These are phyloP conservation scores for Talaromyces liani DNA, from an alignment of 495 filamentous ascomycete species.

Conservation along the genomic window DNA sequence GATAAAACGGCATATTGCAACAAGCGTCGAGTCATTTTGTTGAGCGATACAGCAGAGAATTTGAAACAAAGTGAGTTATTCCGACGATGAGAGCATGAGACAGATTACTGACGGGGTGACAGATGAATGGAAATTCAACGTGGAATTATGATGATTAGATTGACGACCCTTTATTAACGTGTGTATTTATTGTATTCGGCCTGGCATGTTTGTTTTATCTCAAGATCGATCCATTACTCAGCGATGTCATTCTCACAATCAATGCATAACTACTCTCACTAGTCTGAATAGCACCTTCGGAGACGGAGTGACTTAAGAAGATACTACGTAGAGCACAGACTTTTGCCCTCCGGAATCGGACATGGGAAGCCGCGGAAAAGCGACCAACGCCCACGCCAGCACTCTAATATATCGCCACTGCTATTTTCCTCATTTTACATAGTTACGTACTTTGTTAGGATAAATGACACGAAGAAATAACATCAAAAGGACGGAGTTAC, in stretches of 20 bases:
- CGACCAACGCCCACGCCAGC: background rate
- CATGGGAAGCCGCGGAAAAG: background rate
- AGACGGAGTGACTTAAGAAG: background rate
- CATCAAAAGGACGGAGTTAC: background rate
- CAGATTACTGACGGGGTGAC: background rate
- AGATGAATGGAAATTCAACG: conserved; percentile 41
- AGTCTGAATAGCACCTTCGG: background rate
- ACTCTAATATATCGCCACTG: background rate
- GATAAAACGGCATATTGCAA: conserved; percentile 97
- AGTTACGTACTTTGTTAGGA: too few species aligned
- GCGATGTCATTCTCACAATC: background rate
- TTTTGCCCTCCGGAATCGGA: background rate
- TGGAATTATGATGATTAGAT: conserved; percentile 27
- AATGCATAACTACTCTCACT: background rate
- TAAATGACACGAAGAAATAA: background rate
- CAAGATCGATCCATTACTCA: background rate
- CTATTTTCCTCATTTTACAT: background rate
- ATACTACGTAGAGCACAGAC: background rate
- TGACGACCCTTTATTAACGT: background rate
- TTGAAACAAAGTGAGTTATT: conserved; percentile 67
- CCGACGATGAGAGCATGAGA: background rate
- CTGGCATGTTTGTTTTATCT: background rate
- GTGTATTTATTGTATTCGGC: background rate
- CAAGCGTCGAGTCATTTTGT: conserved; percentile 78
- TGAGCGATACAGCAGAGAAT: conserved; percentile 87